A percentile compares a stretch with the other conserved stretches of the same genome.
These are phyloP conservation scores for Lactarius pseudohatsudake DNA, from an alignment of 768 basidiomycete genomes.

Conservation along the genomic window DNA sequence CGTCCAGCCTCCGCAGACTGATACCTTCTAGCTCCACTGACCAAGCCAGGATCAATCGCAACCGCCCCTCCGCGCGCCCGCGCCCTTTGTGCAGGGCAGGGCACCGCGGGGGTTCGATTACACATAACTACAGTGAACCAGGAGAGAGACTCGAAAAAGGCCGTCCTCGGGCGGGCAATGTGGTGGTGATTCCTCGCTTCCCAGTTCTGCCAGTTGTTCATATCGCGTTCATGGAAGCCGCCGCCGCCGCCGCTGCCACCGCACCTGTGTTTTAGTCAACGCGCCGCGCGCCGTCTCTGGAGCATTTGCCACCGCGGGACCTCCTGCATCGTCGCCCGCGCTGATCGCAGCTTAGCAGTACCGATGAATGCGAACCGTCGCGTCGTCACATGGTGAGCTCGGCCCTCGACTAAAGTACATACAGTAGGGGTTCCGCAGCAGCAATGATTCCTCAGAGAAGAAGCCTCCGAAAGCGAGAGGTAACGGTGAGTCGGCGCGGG, in stretches of 20 bases:
- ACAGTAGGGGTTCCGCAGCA: neutral
- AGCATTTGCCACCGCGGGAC: too few species aligned
- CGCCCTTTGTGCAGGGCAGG: too few species aligned
- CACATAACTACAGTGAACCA: neutral
- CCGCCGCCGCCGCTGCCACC: too few species aligned
- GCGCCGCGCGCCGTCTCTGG: too few species aligned
- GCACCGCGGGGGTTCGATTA: neutral
- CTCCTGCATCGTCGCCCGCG: too few species aligned
- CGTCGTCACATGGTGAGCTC: neutral
- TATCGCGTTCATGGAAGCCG: neutral
- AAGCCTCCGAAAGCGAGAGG: too few species aligned
- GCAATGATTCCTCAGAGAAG: too few species aligned
- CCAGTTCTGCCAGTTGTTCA: neutral
- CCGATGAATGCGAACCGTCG: neutral
- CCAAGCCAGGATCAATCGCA: neutral
- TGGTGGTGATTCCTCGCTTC: neutral
- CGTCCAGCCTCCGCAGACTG: neutral
- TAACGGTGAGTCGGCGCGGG: too few species aligned
- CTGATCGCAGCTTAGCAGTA: too few species aligned
- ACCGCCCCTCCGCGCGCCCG: too few species aligned
- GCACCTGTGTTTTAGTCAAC: neutral
- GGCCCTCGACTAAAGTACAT: neutral
- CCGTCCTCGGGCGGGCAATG: too few species aligned
- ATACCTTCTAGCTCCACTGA: neutral
- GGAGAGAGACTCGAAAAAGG: too few species aligned